These are phyloP conservation scores for Arabidopsis hybrid DNA, from an alignment of 441 rosid genomes.

Conservation along the genomic window DNA sequence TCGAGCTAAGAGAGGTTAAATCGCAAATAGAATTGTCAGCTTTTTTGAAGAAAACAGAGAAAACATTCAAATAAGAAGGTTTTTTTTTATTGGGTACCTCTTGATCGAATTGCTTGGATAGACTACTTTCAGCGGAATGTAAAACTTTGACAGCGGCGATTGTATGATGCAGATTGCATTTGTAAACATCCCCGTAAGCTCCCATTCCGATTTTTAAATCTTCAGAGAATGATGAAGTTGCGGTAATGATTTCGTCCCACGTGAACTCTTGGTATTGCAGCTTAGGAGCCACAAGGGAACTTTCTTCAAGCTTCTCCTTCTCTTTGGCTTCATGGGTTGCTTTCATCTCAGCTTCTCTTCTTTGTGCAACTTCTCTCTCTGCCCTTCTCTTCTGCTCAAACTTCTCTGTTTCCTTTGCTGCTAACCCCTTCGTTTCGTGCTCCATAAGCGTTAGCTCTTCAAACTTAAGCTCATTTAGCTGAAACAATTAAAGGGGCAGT, in stretches of 20 bases:
- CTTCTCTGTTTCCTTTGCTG: conserved; percentile 59
- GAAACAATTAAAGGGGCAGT: conserved; percentile 24
- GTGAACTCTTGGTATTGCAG: conserved; percentile 47
- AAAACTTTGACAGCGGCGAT: conserved; percentile 48
- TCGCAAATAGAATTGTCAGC: not conserved
- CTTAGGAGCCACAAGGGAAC: conserved; percentile 41
- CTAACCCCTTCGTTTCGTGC: conserved; percentile 55
- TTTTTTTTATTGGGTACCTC: conserved; percentile 62
- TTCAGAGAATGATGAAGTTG: conserved; percentile 50
- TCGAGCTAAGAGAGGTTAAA: conserved; percentile 62
- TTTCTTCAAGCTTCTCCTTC: conserved; percentile 59
- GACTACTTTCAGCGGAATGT: conserved; percentile 41
- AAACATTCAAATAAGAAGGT: not conserved
- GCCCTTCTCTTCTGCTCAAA: conserved; percentile 57
- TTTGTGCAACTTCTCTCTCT: conserved; percentile 61
- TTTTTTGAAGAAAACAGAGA: not conserved
- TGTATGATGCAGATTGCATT: conserved; percentile 48
- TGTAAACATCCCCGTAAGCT: conserved; percentile 48
- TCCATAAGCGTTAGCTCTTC: conserved; percentile 57
- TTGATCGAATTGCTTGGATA: conserved; percentile 72
- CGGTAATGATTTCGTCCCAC: conserved; percentile 45
- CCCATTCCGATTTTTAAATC: conserved; percentile 48
- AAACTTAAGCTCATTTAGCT: conserved; percentile 65
- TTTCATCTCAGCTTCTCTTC: conserved; percentile 58
- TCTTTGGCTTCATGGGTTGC: conserved; percentile 61